Base-by-base conservation (phyloP, 345 rosid species). In the Diplotaxis tenuifolia region DNA sequence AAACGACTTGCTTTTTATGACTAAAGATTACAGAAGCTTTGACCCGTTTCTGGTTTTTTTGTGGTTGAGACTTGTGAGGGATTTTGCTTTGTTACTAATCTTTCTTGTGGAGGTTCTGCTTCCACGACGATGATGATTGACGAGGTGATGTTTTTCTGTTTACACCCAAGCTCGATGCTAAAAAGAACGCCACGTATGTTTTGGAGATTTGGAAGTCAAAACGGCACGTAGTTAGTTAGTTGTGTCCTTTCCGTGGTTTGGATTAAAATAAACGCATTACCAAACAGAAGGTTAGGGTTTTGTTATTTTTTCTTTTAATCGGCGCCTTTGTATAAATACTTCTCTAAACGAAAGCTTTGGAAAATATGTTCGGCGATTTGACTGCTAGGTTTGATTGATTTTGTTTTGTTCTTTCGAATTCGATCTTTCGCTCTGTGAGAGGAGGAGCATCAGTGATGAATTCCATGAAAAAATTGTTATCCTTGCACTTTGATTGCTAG, bases 401-500 rank as follows among this genome's bases (percentile, higher is more conserved):
- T 3, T 11, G 0, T 2, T 21, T 42, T 4, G 7, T 40, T 14
- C 49, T 12, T 12, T 40, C 0, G 5, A 5, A 4, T 40, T 40
- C 7, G 5, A 14, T 42, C 49, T 5, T 14, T 4, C 7, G 49
- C n/a, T 21, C 55, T 50, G 7, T 25, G 53, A 16, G 10, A 42
- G 49, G 10, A 42, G 49, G 49, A 65, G 89, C 79, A 82, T 80
- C 85, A 10, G 29, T 82, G 85, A 85, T 74, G 89, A 83, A 71
- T 49, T 54, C n/a, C n/a, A 42, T 27, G 53, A 74, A 85, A 42
- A 76, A 75, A 76, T 76, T 68, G 88, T 84, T 77, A 87, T 84
- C 88, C 91, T 84, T 87, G 88, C 88, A 84, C 91, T 87, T 78
- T 85, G 91, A 87, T 84, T 83, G 71, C n/a, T 62, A 57, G 81